A percentile compares a stretch with the other conserved stretches of the same genome.
Conservation (phyloP, 768 basidiomycete genomes). For the Vararia minispora region DNA sequence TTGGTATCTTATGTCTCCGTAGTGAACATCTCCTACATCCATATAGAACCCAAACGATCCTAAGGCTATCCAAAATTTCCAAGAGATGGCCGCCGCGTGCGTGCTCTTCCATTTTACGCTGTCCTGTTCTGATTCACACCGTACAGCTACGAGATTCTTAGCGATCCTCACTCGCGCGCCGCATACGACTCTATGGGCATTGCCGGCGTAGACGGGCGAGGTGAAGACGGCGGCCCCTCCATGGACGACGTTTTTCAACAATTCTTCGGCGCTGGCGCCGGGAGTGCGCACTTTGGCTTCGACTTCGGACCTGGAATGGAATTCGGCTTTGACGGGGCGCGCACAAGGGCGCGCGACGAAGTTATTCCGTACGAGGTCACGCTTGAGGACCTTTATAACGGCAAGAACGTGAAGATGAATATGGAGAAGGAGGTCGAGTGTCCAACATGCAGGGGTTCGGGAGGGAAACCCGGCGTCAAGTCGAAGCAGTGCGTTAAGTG, state of each 20-base stretch:
- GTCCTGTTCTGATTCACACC: neutral
- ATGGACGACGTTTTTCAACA: slow-evolving; percentile 69
- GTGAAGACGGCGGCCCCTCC: slow-evolving; percentile 30
- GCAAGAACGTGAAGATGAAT: slow-evolving; percentile 79
- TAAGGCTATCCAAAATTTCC: slow-evolving; percentile 71
- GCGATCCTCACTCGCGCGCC: slow-evolving; percentile 54
- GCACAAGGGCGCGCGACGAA: slow-evolving; percentile 59
- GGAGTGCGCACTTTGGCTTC: slow-evolving; percentile 56
- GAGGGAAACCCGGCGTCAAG: slow-evolving; percentile 76
- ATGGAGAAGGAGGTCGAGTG: slow-evolving; percentile 83
- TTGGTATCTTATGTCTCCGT: slow-evolving; percentile 19
- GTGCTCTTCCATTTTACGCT: slow-evolving; percentile 20
- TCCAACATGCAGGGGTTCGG: slow-evolving; percentile 77
- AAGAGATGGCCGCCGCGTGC: slow-evolving; percentile 82
- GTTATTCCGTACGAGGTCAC: slow-evolving; percentile 75
- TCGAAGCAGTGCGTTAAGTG: slow-evolving; percentile 74
- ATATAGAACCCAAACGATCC: slow-evolving; percentile 82
- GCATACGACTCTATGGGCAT: slow-evolving; percentile 68
- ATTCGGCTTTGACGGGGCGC: slow-evolving; percentile 21
- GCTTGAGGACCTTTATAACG: slow-evolving; percentile 88
- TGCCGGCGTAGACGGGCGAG: slow-evolving; percentile 46
- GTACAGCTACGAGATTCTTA: slow-evolving; percentile 71
- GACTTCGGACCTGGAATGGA: slow-evolving; percentile 32
- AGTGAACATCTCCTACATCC: neutral
- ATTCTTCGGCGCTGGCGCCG: slow-evolving; percentile 39